phyloP scores from a whole-genome alignment of 1,139 yeast species.

The Zygoascus sp. region DNA sequence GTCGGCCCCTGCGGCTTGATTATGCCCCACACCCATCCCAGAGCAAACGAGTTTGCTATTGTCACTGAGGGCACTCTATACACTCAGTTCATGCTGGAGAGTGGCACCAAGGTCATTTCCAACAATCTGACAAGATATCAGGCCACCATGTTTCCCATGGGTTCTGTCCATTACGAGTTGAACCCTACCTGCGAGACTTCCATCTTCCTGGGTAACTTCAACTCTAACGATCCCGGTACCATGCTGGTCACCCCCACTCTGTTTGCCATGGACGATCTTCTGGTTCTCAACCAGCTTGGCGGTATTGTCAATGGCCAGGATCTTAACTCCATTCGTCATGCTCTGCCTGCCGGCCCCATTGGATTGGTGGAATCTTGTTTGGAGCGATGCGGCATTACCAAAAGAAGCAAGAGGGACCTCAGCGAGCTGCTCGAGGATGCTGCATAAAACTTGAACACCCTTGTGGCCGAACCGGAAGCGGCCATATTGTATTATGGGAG shows the following conservation, averaged over 20 bases:
- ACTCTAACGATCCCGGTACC: constrained; percentile 25
- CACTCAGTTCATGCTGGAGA: constrained; percentile 23
- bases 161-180: constrained; percentile 22
- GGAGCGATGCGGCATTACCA: constrained; percentile 13
- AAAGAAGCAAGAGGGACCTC: constrained; percentile 1
- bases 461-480: too few species aligned
- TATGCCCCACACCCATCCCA: constrained; percentile 24
- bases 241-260: constrained; percentile 20
- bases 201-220: constrained; percentile 20
- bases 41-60: constrained; percentile 23
- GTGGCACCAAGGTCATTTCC: constrained; percentile 20
- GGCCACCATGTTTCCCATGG: constrained; percentile 23
- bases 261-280: constrained; percentile 17
- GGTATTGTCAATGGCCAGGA: constrained; percentile 17
- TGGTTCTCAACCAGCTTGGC: constrained; percentile 19
- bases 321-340: constrained; percentile 15
- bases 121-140: constrained; percentile 18
- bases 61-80: constrained; percentile 22
- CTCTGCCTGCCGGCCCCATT: constrained; percentile 18
- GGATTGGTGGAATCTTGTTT: constrained; percentile 17
- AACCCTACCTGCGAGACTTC: constrained; percentile 24
- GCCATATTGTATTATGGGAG: not conserved
- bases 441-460: constrained; percentile 36
- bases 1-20: constrained; percentile 26
- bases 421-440: constrained; percentile 28